Percentiles rank a stretch among this genome's conserved stretches.
Conservation (phyloP, 2,329 filamentous ascomycete species). For the Dactylellina sp. region DNA sequence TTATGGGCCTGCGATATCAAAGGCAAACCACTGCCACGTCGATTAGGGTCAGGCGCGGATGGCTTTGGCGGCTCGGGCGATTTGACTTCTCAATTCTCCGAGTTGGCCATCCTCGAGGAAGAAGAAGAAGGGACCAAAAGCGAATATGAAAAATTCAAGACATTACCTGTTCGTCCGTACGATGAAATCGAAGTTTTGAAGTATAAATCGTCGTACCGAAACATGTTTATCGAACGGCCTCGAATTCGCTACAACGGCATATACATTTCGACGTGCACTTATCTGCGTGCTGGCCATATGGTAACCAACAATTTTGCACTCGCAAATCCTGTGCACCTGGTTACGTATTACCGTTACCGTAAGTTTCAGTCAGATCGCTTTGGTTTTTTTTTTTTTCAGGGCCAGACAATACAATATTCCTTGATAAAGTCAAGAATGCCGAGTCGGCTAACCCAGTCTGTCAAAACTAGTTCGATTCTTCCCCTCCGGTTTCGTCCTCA, state of each 20-base stretch:
- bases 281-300: constrained; percentile 82
- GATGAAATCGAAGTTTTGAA: constrained; percentile 63
- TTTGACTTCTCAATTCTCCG: constrained; percentile 18
- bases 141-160: constrained; percentile 60
- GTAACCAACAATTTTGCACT: constrained; percentile 78
- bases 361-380: constrained; percentile 6
- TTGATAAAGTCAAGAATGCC: neutral
- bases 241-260: constrained; percentile 93
- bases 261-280: constrained; percentile 97
- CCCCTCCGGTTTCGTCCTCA: constrained; percentile 85
- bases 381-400: neutral
- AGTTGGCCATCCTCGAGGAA: constrained; percentile 30
- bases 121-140: constrained; percentile 58
- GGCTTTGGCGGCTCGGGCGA: constrained; percentile 4
- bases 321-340: constrained; percentile 87
- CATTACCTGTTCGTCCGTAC: constrained; percentile 60
- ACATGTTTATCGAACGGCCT: constrained; percentile 65
- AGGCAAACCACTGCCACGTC: constrained; percentile 46
- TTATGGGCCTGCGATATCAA: constrained; percentile 79
- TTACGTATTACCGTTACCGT: constrained; percentile 94
- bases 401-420: neutral
- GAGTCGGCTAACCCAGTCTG: neutral
- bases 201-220: constrained; percentile 57
- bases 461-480: constrained; percentile 77
- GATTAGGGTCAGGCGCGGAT: constrained; percentile 21